Evolutionary conservation across 495 filamentous ascomycete species (phyloP), one percentile per base, ranked within the genome.

Genomic region (Cudoniella acicularis): DNA sequence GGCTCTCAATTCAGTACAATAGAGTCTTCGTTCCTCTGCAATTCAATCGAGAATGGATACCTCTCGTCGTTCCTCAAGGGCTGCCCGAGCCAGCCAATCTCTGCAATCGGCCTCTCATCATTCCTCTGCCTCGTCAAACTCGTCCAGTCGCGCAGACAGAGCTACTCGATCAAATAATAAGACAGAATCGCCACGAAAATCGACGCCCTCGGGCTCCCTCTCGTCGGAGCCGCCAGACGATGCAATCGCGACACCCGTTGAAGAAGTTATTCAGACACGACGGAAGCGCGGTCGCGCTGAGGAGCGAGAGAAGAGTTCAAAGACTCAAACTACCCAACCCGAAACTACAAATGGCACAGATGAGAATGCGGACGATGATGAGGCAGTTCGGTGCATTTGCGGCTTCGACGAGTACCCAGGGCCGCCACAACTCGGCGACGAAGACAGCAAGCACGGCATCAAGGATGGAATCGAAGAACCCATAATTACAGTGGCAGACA

Each of bases 381-480:
- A 95, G 71, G 81, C 93, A 48, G 96, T 96, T 64, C 84, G 94
- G 54, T 99, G 94, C 75, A 86, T 99, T 55, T 99, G 94, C 72
- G 92, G 90, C 52, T 84, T 89, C 65, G 90, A 91, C 67, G 94
- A 99, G 17, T 98, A 98, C 72, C 94, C 94, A 47, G 95, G 95
- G 49, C 84, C 91, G 53, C 91, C 91, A 30, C 82, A 79, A 57
- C 77, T 83, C 62, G 72, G 74, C 70, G 80, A 86, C 69, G 83
- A 86, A 61, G 79, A 82, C 62, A 74, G 77, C 63, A 83, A 79
- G 64, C 64, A 71, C 17, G 76, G 72, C 52, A 58, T 74, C n/a
- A 78, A 75, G 58, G 76, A 79, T 51, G 65, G 72, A 59, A 75
- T 70, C 56, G 79, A 82, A 57, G 74, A 81, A 24, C 73, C 82